phyloP scores from a whole-genome alignment of 2,329 filamentous ascomycete genomes.

The Fusarium nelsonii region DNA sequence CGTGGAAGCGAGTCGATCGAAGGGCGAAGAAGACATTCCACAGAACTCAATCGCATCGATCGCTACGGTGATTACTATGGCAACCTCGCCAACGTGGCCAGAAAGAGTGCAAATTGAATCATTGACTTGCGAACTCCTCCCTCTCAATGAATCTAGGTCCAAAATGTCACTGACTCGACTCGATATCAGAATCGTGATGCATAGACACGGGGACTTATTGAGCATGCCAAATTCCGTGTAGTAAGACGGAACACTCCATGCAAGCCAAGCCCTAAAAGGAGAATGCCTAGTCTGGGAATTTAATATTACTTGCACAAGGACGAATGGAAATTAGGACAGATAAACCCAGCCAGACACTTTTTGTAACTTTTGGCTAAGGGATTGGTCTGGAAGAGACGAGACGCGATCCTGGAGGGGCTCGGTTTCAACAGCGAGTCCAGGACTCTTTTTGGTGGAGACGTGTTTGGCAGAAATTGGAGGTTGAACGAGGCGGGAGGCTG shows the following conservation, averaged over 20 bases:
- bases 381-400: constrained; percentile 33
- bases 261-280: constrained; percentile 3
- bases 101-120: neutral
- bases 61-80: neutral
- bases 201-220: neutral
- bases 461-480: constrained; percentile 31
- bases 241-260: constrained; percentile 4
- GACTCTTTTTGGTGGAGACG: constrained; percentile 37
- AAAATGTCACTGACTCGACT: neutral
- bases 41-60: neutral
- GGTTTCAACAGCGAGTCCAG: neutral
- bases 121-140: neutral
- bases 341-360: constrained; percentile 17
- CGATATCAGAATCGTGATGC: constrained; percentile 1
- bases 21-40: neutral
- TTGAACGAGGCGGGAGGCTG: constrained; percentile 29
- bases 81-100: neutral
- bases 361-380: constrained; percentile 4
- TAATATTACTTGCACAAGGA: constrained; percentile 1
- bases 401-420: constrained; percentile 27
- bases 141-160: no score
- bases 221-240: neutral
- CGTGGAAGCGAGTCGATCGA: neutral
- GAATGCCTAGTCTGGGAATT: neutral
- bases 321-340: constrained; percentile 18